Evolutionary conservation across 257 asterid genomes (phyloP).

Genomic region (Mentha longifolia): DNA sequence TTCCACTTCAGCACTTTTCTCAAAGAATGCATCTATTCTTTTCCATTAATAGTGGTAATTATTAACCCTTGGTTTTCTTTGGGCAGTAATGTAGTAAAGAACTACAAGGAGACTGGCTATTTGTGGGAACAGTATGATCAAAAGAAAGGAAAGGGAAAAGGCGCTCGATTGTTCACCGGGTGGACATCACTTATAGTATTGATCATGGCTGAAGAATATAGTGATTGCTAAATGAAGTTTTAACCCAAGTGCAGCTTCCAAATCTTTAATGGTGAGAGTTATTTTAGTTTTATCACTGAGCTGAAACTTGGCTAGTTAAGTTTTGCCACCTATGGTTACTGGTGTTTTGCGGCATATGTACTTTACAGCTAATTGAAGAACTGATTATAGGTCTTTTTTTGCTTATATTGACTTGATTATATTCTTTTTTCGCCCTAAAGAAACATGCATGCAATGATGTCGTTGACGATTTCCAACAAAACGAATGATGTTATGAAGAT

Average conservation of each 20-base stretch:
- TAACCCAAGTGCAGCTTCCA: background rate
- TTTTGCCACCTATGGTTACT: background rate
- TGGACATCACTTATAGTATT: slow-evolving; percentile 90
- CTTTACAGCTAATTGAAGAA: background rate
- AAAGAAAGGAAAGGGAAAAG: slow-evolving; percentile 91
- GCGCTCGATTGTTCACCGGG: slow-evolving; percentile 83
- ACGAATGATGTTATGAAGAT: too few species aligned
- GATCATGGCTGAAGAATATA: slow-evolving; percentile 85
- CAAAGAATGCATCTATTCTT: background rate
- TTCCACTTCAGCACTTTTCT: slow-evolving; percentile 12
- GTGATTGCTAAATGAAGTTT: slow-evolving; percentile 15
- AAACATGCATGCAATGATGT: too few species aligned
- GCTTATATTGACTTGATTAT: background rate
- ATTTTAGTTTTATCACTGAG: background rate
- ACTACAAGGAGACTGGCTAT: slow-evolving; percentile 74
- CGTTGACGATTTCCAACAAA: too few species aligned
- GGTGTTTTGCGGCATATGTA: background rate
- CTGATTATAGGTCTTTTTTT: background rate
- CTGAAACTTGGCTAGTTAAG: background rate
- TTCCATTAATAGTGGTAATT: too few species aligned
- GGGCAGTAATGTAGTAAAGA: slow-evolving; percentile 77
- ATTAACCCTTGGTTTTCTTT: background rate
- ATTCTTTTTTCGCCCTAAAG: too few species aligned
- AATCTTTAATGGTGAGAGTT: background rate
- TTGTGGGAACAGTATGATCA: slow-evolving; percentile 98